A percentile compares a stretch with the other conserved stretches of the same genome.
These are phyloP conservation scores for Alternaria gaisen DNA, from an alignment of 2,329 filamentous ascomycete genomes.

Conservation along the genomic window DNA sequence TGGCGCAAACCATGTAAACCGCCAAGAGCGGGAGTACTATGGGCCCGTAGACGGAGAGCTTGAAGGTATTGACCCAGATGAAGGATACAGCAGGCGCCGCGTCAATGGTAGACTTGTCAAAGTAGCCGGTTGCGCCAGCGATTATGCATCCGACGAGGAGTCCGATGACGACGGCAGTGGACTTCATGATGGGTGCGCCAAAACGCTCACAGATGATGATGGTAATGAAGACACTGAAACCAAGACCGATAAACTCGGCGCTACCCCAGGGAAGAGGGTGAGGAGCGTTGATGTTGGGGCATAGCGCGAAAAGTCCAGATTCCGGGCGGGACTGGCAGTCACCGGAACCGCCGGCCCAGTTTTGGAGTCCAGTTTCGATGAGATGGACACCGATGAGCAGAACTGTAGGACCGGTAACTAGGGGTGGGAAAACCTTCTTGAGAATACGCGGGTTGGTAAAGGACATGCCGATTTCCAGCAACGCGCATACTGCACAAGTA, in stretches of 20 bases:
- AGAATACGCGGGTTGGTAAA: slow-evolving; percentile 75
- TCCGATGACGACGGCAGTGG: slow-evolving; percentile 77
- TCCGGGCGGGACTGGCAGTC: slow-evolving; percentile 58
- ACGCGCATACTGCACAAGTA: slow-evolving; percentile 61
- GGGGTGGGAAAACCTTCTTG: slow-evolving; percentile 78
- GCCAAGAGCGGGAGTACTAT: slow-evolving; percentile 75
- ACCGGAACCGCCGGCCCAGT: slow-evolving; percentile 81
- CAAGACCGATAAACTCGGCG: slow-evolving; percentile 79
- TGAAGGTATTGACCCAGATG: slow-evolving; percentile 82
- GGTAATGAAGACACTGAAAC: slow-evolving; percentile 80
- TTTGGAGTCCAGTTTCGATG: slow-evolving; percentile 74
- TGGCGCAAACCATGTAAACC: slow-evolving; percentile 73
- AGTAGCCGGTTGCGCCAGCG: slow-evolving; percentile 79
- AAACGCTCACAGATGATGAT: slow-evolving; percentile 85
- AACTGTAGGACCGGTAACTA: slow-evolving; percentile 75
- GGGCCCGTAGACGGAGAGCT: slow-evolving; percentile 74
- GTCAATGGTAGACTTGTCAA: slow-evolving; percentile 75
- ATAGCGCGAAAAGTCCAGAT: slow-evolving; percentile 67
- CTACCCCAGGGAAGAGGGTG: slow-evolving; percentile 79
- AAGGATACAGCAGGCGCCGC: slow-evolving; percentile 76
- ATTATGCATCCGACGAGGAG: slow-evolving; percentile 81
- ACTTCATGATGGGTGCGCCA: slow-evolving; percentile 85
- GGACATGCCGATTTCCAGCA: slow-evolving; percentile 75
- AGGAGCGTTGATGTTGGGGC: slow-evolving; percentile 69
- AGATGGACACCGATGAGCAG: slow-evolving; percentile 77